phyloP scores from a whole-genome alignment of 2,329 filamentous ascomycete genomes.

The Microcyclosporella mali region DNA sequence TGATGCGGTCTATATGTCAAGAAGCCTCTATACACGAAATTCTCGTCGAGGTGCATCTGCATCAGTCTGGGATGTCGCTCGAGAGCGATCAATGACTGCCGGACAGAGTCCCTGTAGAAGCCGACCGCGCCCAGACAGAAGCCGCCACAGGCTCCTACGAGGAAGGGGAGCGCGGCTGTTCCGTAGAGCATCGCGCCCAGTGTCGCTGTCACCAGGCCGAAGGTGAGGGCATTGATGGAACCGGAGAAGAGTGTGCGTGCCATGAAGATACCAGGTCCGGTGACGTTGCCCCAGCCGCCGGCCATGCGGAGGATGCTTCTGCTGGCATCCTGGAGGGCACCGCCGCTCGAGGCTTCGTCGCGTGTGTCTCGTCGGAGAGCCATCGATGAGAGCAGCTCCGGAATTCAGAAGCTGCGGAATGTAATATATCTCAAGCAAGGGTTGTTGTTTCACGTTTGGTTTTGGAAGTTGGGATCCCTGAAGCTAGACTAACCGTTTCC shows the following conservation, averaged over 20 bases:
- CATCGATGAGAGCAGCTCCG: not conserved
- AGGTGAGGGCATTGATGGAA: slow-evolving; percentile 5
- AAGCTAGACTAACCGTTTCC: no score
- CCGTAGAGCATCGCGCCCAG: slow-evolving; percentile 4
- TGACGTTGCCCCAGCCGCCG: slow-evolving; percentile 8
- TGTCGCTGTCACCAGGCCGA: slow-evolving; percentile 6
- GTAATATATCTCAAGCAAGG: not conserved
- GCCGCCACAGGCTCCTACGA: slow-evolving; percentile 5
- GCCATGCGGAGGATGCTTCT: slow-evolving; percentile 8
- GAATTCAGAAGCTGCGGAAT: not conserved
- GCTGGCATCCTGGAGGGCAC: slow-evolving; percentile 6
- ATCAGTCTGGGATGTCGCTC: slow-evolving; percentile 9
- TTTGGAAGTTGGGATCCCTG: no score
- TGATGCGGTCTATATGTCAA: slow-evolving; percentile 1
- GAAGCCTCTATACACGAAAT: slow-evolving; percentile 4
- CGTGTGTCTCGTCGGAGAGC: not conserved
- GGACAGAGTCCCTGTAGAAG: slow-evolving; percentile 5
- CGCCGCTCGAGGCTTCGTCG: slow-evolving; percentile 2
- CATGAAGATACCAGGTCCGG: slow-evolving; percentile 11
- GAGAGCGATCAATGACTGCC: slow-evolving; percentile 6
- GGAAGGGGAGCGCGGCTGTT: slow-evolving; percentile 9
- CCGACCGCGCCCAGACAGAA: slow-evolving; percentile 11
- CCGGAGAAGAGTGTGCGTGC: slow-evolving; percentile 9
- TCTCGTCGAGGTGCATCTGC: slow-evolving; percentile 12
- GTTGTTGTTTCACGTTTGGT: not conserved